phyloP scores from a whole-genome alignment of 306 rosid genomes.

The Argentina anserina region DNA sequence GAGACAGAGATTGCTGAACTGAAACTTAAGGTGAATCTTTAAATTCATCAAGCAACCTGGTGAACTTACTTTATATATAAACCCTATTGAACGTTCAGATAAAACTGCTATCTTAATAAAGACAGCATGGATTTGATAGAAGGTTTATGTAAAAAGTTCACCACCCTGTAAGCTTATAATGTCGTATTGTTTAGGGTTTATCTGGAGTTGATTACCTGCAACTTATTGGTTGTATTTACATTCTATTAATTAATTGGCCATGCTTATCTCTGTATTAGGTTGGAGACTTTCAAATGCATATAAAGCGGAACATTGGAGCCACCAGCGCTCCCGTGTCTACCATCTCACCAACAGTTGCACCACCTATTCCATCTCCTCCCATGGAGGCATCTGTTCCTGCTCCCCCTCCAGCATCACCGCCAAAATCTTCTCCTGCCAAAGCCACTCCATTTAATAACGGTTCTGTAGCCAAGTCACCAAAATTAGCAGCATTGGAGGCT shows the following conservation, averaged over 20 bases:
- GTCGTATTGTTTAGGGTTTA: not conserved
- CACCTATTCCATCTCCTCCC: conserved; percentile 77
- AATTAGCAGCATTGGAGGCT: conserved; percentile 82
- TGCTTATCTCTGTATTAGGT: conserved; percentile 45
- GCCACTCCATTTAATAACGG: conserved; percentile 49
- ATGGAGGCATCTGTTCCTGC: conserved; percentile 60
- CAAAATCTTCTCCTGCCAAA: conserved; percentile 60
- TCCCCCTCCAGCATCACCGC: conserved; percentile 45
- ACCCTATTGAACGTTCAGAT: conserved; percentile 10
- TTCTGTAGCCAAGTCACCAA: conserved; percentile 46
- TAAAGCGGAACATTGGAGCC: conserved; percentile 82
- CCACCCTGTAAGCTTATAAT: not conserved
- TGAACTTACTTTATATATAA: not conserved
- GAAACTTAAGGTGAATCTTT: conserved; percentile 78
- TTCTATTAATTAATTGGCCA: conserved; percentile 20
- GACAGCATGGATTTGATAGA: not conserved
- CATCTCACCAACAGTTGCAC: conserved; percentile 69
- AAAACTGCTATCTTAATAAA: not conserved
- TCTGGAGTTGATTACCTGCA: not conserved
- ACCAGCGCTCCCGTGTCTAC: conserved; percentile 52
- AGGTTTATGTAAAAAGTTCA: not conserved
- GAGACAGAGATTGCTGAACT: conserved; percentile 96
- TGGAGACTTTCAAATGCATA: conserved; percentile 96
- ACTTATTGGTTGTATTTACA: not conserved
- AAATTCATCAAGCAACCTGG: conserved; percentile 12